phyloP scores from a whole-genome alignment of 805 yeast genomes.

The Wickerhamiella domercqiae region DNA sequence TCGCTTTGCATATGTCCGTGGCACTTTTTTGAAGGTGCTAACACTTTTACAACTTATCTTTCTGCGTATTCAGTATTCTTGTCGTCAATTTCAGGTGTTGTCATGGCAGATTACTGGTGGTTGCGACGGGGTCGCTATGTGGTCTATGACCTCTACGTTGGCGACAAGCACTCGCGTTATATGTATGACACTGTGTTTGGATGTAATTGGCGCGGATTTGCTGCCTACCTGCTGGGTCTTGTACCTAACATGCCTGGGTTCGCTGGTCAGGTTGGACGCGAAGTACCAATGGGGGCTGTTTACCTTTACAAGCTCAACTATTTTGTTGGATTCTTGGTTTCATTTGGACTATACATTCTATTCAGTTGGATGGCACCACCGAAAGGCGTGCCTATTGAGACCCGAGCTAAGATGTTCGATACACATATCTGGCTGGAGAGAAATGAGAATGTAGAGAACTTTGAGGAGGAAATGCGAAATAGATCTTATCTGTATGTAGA shows the following conservation, averaged over 20 bases:
- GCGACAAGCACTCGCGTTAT: constrained; percentile 33
- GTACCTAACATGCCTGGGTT: constrained; percentile 77
- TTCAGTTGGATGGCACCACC: constrained; percentile 22
- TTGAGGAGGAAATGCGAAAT: constrained; percentile 2
- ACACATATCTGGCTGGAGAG: constrained; percentile 15
- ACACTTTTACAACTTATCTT: constrained; percentile 62
- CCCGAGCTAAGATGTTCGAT: constrained; percentile 10
- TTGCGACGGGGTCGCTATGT: constrained; percentile 59
- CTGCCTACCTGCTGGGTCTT: constrained; percentile 67
- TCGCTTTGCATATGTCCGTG: constrained; percentile 70
- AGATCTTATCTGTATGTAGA: background rate
- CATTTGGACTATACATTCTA: constrained; percentile 40
- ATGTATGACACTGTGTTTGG: constrained; percentile 45
- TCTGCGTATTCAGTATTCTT: constrained; percentile 72
- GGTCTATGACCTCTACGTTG: constrained; percentile 48
- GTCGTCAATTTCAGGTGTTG: constrained; percentile 67
- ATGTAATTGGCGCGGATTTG: constrained; percentile 69
- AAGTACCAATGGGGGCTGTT: constrained; percentile 67
- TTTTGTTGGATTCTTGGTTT: constrained; percentile 54
- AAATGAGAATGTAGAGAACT: constrained; percentile 16
- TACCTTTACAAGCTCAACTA: constrained; percentile 59
- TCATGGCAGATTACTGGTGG: constrained; percentile 45
- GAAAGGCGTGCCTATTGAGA: constrained; percentile 10
- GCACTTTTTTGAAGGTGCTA: constrained; percentile 56
- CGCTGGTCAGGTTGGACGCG: constrained; percentile 61